A percentile compares a stretch with the other conserved stretches of the same genome.
phyloP scores from a whole-genome alignment of 306 rosid species.

The Prunus salicina region DNA sequence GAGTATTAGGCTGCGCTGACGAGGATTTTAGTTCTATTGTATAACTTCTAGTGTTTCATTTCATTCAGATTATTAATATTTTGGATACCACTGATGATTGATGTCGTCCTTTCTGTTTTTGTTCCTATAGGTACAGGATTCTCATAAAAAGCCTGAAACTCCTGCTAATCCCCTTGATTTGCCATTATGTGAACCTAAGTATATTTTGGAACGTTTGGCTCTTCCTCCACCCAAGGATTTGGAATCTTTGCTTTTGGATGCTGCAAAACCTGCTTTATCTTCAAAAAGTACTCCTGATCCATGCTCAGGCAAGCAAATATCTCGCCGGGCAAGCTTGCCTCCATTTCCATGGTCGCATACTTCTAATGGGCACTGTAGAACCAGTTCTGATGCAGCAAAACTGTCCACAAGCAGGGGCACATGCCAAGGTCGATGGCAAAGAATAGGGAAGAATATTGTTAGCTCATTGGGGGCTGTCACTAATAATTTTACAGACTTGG shows the following conservation, averaged over 20 bases:
- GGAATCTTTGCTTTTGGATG: conserved; percentile 88
- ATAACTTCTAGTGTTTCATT: neutral
- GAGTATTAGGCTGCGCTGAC: neutral
- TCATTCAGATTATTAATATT: neutral
- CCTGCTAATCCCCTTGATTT: conserved; percentile 58
- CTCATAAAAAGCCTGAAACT: conserved; percentile 48
- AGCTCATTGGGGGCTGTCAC: conserved; percentile 35
- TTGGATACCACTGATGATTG: neutral
- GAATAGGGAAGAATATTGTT: conserved; percentile 46
- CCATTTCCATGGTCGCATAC: conserved; percentile 89
- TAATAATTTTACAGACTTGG: conserved; percentile 58
- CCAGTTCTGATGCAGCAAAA: conserved; percentile 67
- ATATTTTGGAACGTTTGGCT: conserved; percentile 59
- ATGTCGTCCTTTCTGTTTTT: conserved; percentile 16
- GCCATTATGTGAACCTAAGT: conserved; percentile 57
- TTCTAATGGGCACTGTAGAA: conserved; percentile 70
- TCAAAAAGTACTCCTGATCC: conserved; percentile 58
- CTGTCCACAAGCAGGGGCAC: conserved; percentile 58
- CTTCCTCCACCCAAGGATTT: conserved; percentile 71
- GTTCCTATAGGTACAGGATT: conserved; percentile 49
- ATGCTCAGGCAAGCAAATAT: conserved; percentile 67
- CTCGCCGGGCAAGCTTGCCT: conserved; percentile 72
- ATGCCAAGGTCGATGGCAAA: conserved; percentile 88
- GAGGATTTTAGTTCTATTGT: neutral
- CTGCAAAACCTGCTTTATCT: conserved; percentile 51